phyloP scores from a whole-genome alignment of 495 filamentous ascomycete species.

The Aspergillus haitiensis region DNA sequence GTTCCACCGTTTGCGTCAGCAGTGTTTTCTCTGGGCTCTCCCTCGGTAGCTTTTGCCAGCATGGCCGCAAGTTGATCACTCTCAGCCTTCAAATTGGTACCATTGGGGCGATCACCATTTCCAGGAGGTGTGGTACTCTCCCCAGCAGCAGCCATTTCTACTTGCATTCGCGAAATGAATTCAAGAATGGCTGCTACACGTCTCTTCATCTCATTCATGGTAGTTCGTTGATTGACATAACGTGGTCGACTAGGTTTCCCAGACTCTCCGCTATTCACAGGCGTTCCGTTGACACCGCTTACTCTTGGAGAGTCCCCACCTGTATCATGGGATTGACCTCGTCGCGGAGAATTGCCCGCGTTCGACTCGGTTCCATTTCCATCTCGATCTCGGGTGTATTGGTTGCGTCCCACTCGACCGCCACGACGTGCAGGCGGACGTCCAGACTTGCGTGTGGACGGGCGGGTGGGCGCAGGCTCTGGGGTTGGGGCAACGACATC shows the following conservation, averaged over 20 bases:
- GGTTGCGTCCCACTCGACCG: constrained; percentile 77
- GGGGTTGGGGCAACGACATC: constrained; percentile 53
- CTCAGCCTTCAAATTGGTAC: constrained; percentile 36
- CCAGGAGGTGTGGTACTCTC: constrained; percentile 43
- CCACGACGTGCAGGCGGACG: constrained; percentile 61
- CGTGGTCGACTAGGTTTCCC: constrained; percentile 60
- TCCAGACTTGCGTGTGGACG: constrained; percentile 65
- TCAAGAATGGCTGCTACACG: constrained; percentile 81
- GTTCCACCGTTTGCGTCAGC: constrained; percentile 31
- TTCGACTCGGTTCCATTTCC: constrained; percentile 51
- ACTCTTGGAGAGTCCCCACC: constrained; percentile 45
- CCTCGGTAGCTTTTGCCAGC: constrained; percentile 31
- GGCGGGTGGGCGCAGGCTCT: constrained; percentile 42
- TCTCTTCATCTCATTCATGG: constrained; percentile 88
- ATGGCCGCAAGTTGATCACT: constrained; percentile 40
- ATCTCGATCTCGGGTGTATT: constrained; percentile 78
- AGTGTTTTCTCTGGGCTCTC: constrained; percentile 32
- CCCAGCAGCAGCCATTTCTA: constrained; percentile 71
- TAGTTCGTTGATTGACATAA: constrained; percentile 61
- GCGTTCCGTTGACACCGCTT: constrained; percentile 32
- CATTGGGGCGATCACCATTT: constrained; percentile 40
- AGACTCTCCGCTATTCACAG: constrained; percentile 46
- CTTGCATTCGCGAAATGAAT: constrained; percentile 85
- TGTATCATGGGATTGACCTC: constrained; percentile 65
- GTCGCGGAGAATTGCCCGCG: constrained; percentile 56